Base-by-base conservation (phyloP, 139 green algal species). In the Penium margaritaceum region DNA sequence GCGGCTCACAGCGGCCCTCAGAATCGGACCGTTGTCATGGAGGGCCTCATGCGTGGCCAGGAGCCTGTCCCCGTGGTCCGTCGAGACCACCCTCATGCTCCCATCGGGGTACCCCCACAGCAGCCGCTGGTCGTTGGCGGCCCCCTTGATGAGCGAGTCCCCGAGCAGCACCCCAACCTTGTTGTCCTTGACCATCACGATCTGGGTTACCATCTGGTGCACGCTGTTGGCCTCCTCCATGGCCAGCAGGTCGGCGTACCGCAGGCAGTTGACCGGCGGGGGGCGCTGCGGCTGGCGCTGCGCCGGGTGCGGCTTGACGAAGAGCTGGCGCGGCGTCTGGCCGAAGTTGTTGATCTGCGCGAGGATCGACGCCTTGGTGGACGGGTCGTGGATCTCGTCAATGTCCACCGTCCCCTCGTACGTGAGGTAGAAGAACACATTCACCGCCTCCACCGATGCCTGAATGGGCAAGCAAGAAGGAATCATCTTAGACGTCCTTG, bases 81-180 rank as follows among this genome's bases (percentile, higher is more conserved):
- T 57, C 12, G 70, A 39, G 15, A 77, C 51, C 27, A 70, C 21
- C 2, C 72, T 64, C 58, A 86, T 19, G 35, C 66, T 75, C 64
- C 80, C 70, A 70, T 90, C 87, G 77, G 77, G 87, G 81, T 88
- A 88, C 15, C 81, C 84, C 38, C 83, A 83, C 60, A 62, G 75
- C 15, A 86, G 63, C 21, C 83, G 35, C 5, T 81, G 34, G 5
- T 61, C 41, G 27, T 63, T 72, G 14, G 72, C 67, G 15, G 82
- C 70, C 55, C 86, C 61, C 47, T 51, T 46, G n/a, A 87, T 57
- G 1, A 53, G 80, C 24, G 76, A 87, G 55, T 75, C 75, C 6
- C 82, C 62, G 24, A 36, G 46, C 43, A 74, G 36, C 19, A 63
- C 46, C 0, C 24, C 58, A 0, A 76, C 33, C 33, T 72, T 53